These are phyloP conservation scores for Prinsepia uniflora DNA, from an alignment of 306 rosid species.

Conservation along the genomic window DNA sequence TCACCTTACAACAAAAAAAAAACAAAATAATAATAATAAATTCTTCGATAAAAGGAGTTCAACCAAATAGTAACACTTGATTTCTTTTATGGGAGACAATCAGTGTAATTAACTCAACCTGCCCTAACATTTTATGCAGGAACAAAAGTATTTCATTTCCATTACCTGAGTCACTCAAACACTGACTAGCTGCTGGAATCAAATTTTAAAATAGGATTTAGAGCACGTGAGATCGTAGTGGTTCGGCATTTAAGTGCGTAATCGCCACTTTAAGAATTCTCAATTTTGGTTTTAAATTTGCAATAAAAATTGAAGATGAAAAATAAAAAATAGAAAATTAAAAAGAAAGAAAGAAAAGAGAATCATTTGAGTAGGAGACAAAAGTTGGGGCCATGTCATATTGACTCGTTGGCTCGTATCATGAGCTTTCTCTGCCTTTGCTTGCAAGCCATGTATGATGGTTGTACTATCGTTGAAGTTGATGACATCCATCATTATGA, in stretches of 20 bases:
- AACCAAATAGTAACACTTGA: too few species aligned
- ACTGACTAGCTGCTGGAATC: too few species aligned
- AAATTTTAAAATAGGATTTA: not conserved
- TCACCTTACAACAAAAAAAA: too few species aligned
- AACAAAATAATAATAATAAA: too few species aligned
- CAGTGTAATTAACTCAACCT: too few species aligned
- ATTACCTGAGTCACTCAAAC: too few species aligned
- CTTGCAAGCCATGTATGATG: slow-evolving; percentile 54
- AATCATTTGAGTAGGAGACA: slow-evolving; percentile 55
- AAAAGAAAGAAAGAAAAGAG: not conserved
- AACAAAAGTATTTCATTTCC: too few species aligned
- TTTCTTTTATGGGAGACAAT: too few species aligned
- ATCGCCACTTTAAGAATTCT: not conserved
- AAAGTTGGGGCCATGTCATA: slow-evolving; percentile 49
- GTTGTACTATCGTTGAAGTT: slow-evolving; percentile 27
- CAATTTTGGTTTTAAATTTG: too few species aligned
- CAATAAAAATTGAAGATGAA: not conserved
- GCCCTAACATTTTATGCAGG: too few species aligned
- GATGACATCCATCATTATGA: too few species aligned
- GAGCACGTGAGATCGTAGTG: not conserved
- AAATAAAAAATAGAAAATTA: not conserved
- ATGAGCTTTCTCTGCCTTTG: slow-evolving; percentile 43
- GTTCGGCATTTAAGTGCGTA: not conserved
- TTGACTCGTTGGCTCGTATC: slow-evolving; percentile 17
- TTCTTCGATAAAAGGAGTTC: too few species aligned